These are phyloP conservation scores for Fomitopsis serialis DNA, from an alignment of 768 basidiomycete species.

Conservation along the genomic window DNA sequence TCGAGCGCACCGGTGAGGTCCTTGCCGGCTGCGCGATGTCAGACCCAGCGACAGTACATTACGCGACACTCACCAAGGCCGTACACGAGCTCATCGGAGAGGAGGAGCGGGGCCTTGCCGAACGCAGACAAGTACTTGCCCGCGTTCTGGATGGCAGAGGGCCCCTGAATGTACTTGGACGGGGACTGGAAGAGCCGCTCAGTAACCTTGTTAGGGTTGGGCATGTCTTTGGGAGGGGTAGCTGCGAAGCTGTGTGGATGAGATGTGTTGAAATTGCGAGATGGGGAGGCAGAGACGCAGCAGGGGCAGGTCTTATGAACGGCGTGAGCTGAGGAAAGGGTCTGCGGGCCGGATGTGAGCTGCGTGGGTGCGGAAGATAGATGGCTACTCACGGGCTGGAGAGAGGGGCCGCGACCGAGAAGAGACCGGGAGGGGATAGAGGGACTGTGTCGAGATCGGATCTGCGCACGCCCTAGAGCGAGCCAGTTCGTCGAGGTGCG, in stretches of 20 bases:
- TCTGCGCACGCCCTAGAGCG: too few species aligned
- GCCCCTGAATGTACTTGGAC: constrained; percentile 28
- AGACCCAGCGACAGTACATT: background rate
- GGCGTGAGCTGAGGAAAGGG: background rate
- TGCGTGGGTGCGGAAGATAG: too few species aligned
- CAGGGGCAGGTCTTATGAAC: constrained; percentile 1
- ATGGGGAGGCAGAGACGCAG: background rate
- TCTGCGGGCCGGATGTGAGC: background rate
- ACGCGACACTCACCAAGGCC: constrained; percentile 19
- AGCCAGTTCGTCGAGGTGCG: too few species aligned
- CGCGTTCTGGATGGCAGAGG: constrained; percentile 25
- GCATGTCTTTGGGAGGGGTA: constrained; percentile 5
- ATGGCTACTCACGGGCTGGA: too few species aligned
- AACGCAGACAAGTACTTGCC: constrained; percentile 21
- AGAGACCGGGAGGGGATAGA: too few species aligned
- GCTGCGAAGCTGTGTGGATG: background rate
- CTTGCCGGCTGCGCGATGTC: constrained; percentile 19
- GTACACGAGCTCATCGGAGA: constrained; percentile 24
- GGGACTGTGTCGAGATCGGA: too few species aligned
- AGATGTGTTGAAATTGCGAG: background rate
- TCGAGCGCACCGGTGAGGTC: constrained; percentile 19
- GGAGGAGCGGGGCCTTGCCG: constrained; percentile 20
- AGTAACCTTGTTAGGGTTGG: constrained; percentile 19
- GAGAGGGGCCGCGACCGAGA: too few species aligned
- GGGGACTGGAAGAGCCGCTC: constrained; percentile 27